These are phyloP conservation scores for Ambispora gerdemannii DNA, from an alignment of 192 early-diverging fungal species.

Conservation along the genomic window DNA sequence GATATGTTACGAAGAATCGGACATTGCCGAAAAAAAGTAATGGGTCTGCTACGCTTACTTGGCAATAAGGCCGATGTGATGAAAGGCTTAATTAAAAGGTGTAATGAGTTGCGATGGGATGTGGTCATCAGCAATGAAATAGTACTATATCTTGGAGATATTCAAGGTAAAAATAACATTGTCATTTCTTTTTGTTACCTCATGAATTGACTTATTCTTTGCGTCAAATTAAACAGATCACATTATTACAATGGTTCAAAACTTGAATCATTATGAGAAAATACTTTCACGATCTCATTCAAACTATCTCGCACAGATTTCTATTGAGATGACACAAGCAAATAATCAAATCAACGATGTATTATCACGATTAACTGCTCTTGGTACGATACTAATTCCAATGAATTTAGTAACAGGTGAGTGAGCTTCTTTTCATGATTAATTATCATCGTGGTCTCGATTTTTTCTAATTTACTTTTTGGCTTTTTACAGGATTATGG, in stretches of 20 bases:
- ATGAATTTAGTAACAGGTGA: constrained; percentile 59
- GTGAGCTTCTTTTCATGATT: not conserved
- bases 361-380: constrained; percentile 48
- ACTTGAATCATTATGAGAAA: constrained; percentile 71
- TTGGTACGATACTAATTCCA: constrained; percentile 53
- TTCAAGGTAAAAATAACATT: constrained; percentile 48
- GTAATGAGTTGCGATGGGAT: constrained; percentile 45
- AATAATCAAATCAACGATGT: constrained; percentile 56
- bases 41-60: constrained; percentile 65
- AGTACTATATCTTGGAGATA: constrained; percentile 72
- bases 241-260: constrained; percentile 76
- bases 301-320: constrained; percentile 74
- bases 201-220: not conserved
- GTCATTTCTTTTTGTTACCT: not conserved
- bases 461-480: not conserved
- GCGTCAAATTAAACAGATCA: constrained; percentile 66
- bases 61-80: constrained; percentile 74
- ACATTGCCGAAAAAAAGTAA: constrained; percentile 67
- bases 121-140: constrained; percentile 59
- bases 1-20: constrained; percentile 79
- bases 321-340: constrained; percentile 64
- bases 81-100: constrained; percentile 70
- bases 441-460: not conserved
- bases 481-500: constrained; percentile 43
- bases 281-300: constrained; percentile 66